Conservation (phyloP, 176 grass and related monocot genomes). For the Cenchrus americanus region DNA sequence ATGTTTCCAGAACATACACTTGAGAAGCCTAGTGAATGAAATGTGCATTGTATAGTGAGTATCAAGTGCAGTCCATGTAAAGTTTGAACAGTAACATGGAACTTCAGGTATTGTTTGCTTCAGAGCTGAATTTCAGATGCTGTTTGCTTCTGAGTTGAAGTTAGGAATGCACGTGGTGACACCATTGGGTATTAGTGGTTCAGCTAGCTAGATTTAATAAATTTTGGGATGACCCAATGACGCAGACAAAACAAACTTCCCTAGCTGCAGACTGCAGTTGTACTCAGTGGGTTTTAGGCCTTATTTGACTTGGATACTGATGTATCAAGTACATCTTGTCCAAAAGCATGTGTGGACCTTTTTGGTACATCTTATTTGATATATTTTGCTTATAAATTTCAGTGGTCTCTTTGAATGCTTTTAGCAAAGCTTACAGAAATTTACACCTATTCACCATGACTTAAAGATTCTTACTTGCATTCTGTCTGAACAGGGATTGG, state of each 20-base stretch:
- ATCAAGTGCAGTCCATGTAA: neutral
- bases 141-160: neutral
- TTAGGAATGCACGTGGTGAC: neutral
- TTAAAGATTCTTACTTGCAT: neutral
- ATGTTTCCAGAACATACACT: neutral
- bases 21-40: neutral
- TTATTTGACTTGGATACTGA: neutral
- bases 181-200: no score
- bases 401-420: slow-evolving; percentile 7
- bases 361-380: neutral
- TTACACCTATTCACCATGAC: slow-evolving; percentile 19
- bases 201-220: no score
- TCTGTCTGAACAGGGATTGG: slow-evolving; percentile 50
- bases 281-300: neutral
- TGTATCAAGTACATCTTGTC: slow-evolving; percentile 8
- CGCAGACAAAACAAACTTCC: no score
- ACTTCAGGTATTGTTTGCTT: no score
- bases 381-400: slow-evolving; percentile 4
- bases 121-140: neutral
- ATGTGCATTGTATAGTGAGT: slow-evolving; percentile 1
- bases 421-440: slow-evolving; percentile 23
- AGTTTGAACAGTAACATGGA: slow-evolving; percentile 6
- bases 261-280: neutral
- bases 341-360: neutral
- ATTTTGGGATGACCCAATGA: no score